A percentile compares a stretch with the other conserved stretches of the same genome.
Evolutionary conservation across 371 early-diverging fungal genomes (phyloP).

Genomic region (Dichotomocladium elegans): DNA sequence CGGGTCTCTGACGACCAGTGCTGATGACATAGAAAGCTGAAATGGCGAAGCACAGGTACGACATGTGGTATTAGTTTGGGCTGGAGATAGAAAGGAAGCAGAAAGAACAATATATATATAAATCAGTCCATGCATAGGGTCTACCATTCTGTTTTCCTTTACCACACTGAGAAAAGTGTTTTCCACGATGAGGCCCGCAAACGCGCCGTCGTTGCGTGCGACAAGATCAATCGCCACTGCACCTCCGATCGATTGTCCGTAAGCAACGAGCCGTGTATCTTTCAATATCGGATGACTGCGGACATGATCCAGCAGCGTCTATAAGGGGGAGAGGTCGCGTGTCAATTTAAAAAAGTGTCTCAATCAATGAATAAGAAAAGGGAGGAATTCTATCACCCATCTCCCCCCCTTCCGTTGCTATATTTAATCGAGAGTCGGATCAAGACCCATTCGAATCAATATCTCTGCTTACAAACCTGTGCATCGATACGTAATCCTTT

Average conservation of each 20-base stretch:
- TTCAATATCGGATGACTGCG: slow-evolving; percentile 64
- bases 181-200: slow-evolving; percentile 85
- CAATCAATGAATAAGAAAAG: neutral
- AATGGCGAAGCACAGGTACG: slow-evolving; percentile 66
- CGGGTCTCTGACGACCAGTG: slow-evolving; percentile 82
- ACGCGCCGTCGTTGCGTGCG: slow-evolving; percentile 64
- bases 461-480: slow-evolving; percentile 51
- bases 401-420: neutral
- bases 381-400: too few species aligned
- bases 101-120: neutral
- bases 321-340: neutral
- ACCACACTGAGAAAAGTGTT: slow-evolving; percentile 92
- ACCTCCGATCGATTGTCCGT: slow-evolving; percentile 95
- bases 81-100: too few species aligned
- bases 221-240: slow-evolving; percentile 90
- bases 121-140: too few species aligned
- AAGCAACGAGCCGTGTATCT: slow-evolving; percentile 77
- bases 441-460: neutral
- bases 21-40: slow-evolving; percentile 85
- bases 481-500: slow-evolving; percentile 85
- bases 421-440: too few species aligned
- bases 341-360: neutral
- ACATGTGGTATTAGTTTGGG: slow-evolving; percentile 85
- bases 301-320: slow-evolving; percentile 85
- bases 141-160: too few species aligned